These are phyloP conservation scores for Orbilia javanica DNA, from an alignment of 2,329 filamentous ascomycete genomes.

Conservation along the genomic window DNA sequence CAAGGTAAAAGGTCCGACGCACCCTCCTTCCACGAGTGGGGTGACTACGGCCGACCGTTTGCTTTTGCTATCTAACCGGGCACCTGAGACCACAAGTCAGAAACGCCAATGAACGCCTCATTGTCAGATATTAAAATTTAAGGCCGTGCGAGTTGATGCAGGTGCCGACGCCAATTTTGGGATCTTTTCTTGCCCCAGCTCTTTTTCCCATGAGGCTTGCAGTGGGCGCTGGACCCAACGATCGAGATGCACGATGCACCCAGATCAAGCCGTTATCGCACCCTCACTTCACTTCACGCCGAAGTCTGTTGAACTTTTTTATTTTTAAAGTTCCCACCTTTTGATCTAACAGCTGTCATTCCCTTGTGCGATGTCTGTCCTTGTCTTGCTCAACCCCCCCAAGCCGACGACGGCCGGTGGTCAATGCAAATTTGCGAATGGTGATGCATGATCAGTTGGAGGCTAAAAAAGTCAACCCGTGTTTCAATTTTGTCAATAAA, in stretches of 20 bases:
- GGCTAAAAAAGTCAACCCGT: constrained; percentile 7
- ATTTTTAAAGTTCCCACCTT: neutral
- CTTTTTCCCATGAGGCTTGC: constrained; percentile 36
- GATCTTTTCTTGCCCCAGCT: neutral
- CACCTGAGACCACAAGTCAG: constrained; percentile 8
- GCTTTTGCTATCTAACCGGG: constrained; percentile 7
- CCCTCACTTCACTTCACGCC: neutral
- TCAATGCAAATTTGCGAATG: constrained; percentile 16
- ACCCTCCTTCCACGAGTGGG: constrained; percentile 17
- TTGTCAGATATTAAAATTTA: constrained; percentile 47
- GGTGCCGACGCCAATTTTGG: constrained; percentile 35
- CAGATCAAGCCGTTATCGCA: neutral
- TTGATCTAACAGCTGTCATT: constrained; percentile 26
- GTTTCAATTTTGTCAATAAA: constrained; percentile 29
- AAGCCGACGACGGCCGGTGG: constrained; percentile 2
- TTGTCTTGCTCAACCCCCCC: constrained; percentile 12
- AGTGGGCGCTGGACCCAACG: constrained; percentile 28
- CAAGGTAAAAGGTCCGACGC: constrained; percentile 5
- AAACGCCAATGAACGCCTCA: constrained; percentile 35
- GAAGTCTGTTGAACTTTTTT: neutral
- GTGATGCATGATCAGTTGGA: constrained; percentile 13
- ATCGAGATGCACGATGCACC: constrained; percentile 9
- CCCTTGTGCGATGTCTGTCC: constrained; percentile 12
- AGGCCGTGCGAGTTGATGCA: constrained; percentile 35
- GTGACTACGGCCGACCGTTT: constrained; percentile 13